Evolutionary conservation across 2,329 filamentous ascomycete genomes (phyloP).

Genomic region (Xylariaceae sp.): DNA sequence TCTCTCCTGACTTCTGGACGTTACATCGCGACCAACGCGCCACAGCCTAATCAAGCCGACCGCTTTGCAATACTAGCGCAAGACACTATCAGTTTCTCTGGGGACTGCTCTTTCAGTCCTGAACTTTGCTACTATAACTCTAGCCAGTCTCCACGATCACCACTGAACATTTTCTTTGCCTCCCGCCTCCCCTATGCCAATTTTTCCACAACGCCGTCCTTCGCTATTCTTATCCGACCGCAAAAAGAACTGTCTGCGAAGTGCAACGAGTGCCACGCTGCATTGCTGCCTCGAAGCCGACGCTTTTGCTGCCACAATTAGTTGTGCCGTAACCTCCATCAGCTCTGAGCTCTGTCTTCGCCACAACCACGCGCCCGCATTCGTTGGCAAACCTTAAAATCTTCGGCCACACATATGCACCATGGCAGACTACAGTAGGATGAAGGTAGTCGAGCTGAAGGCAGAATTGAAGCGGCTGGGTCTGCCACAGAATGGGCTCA

Average conservation of each 20-base stretch:
- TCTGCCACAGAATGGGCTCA: constrained; percentile 63
- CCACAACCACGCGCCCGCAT: constrained; percentile 18
- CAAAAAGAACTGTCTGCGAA: background rate
- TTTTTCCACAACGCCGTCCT: background rate
- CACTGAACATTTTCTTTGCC: constrained; percentile 1
- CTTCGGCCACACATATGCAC: constrained; percentile 31
- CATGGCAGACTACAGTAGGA: constrained; percentile 48
- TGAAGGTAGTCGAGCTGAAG: constrained; percentile 71
- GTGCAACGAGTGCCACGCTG: background rate
- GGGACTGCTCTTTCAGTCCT: background rate
- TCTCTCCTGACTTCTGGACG: background rate
- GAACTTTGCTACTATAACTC: background rate
- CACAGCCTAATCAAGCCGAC: constrained; percentile 9
- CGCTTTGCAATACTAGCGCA: background rate
- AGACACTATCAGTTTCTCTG: background rate
- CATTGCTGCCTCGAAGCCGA: background rate
- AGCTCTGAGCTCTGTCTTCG: background rate
- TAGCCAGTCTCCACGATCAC: background rate
- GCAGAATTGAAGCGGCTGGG: constrained; percentile 67
- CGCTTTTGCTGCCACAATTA: background rate
- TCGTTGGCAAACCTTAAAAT: constrained; percentile 6
- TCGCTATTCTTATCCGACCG: background rate
- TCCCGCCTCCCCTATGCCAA: background rate
- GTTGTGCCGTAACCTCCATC: background rate
- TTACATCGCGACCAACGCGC: constrained; percentile 17